Conservation (phyloP, 495 filamentous ascomycete species). For the Aspergillus baeticus region DNA sequence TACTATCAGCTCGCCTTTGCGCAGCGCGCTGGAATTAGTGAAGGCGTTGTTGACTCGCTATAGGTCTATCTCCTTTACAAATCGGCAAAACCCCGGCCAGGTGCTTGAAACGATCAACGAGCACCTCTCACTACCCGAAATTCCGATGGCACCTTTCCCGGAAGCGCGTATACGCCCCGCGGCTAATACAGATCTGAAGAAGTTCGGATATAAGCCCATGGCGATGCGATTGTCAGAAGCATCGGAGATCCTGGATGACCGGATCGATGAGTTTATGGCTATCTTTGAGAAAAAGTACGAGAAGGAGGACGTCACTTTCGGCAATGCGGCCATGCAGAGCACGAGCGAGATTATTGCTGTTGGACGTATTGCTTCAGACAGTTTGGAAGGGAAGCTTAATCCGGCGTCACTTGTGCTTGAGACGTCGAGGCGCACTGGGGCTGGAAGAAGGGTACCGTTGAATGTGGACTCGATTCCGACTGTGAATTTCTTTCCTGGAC, state of each 20-base stretch:
- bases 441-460: slow-evolving; percentile 75
- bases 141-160: slow-evolving; percentile 66
- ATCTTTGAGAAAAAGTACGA: slow-evolving; percentile 72
- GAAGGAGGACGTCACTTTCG: slow-evolving; percentile 79
- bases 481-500: slow-evolving; percentile 90
- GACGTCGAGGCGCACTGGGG: slow-evolving; percentile 80
- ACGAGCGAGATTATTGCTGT: slow-evolving; percentile 87
- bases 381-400: slow-evolving; percentile 79
- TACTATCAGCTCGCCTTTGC: not conserved
- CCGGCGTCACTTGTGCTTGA: slow-evolving; percentile 81
- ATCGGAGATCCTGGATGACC: slow-evolving; percentile 88
- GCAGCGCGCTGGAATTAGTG: slow-evolving; percentile 15
- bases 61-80: slow-evolving; percentile 61
- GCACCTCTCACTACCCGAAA: slow-evolving; percentile 65
- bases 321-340: slow-evolving; percentile 78
- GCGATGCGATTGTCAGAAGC: slow-evolving; percentile 91
- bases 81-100: slow-evolving; percentile 75
- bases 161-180: slow-evolving; percentile 80
- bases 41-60: slow-evolving; percentile 2
- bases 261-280: slow-evolving; percentile 82
- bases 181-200: slow-evolving; percentile 81
- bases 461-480: slow-evolving; percentile 66
- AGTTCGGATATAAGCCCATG: slow-evolving; percentile 86
- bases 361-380: slow-evolving; percentile 86
- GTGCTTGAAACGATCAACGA: slow-evolving; percentile 78